Base-by-base conservation (phyloP, 2,329 filamentous ascomycete species). In the Dactylellina leptospora region DNA sequence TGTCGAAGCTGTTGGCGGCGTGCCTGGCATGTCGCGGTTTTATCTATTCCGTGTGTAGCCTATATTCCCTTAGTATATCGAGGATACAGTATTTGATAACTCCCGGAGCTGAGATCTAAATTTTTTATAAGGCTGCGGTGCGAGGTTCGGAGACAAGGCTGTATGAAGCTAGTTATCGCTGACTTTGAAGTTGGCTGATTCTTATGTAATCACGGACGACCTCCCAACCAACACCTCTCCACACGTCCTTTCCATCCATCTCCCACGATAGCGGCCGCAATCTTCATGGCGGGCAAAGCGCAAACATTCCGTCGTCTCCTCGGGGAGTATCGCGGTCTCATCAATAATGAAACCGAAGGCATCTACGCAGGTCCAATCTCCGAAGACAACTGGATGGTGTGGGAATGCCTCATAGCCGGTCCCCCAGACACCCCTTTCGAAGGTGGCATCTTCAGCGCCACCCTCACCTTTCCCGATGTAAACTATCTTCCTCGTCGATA, bases 391-490 rank as follows among this genome's bases (percentile, higher is more conserved):
- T 88, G 97, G 79, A 90, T 97, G 77, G 84, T 91, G 78, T 99
- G 95, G 95, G 95, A 99, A 82, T 95, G 93, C 6, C 83, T 97
- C 74, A 97, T 99, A 78, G 90, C 96, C 81, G 95, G 95, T 0
- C 95, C 95, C 10, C 93, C 96, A 78, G 95, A 90, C 74, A 99
- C 95, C 1, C 95, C 95, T 0, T 99, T 96, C 77, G 93, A 96
- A 83, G 93, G 93, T 69, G 95, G 95, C 58, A 87, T 99, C 70
- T 99, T 97, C 80, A 92, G 93, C 42, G 95, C 95, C 23, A 92
- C 96, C 81, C 86, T 99, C 77, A 92, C 89, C 78, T 99, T 99
- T 78, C 93, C 95, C 4, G 91, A 90, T 60, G 76, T 76, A 73
- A 10, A 10, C 11, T 9, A 2, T n/a, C 18, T 8, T 22, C 11